These are phyloP conservation scores for Sporothrix curviconia DNA, from an alignment of 2,329 filamentous ascomycete species.

Conservation along the genomic window DNA sequence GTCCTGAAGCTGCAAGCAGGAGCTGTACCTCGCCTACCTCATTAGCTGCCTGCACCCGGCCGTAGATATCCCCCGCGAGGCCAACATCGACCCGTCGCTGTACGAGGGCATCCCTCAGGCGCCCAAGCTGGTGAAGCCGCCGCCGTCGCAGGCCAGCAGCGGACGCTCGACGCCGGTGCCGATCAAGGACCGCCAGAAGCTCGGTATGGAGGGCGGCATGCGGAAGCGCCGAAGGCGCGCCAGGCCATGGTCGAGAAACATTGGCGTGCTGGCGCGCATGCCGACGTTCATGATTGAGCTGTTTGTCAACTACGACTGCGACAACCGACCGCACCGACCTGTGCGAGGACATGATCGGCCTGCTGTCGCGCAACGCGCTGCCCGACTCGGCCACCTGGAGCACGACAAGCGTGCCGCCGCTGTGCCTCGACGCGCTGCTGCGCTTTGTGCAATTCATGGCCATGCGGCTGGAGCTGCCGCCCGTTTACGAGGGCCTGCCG, in stretches of 20 bases:
- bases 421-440: conserved; percentile 87
- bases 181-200: conserved; percentile 83
- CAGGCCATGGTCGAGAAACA: conserved; percentile 98
- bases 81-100: conserved; percentile 81
- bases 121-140: conserved; percentile 77
- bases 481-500: conserved; percentile 58
- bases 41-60: conserved; percentile 88
- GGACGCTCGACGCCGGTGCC: conserved; percentile 85
- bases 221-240: conserved; percentile 88
- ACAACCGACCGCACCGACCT: conserved; percentile 84
- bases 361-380: conserved; percentile 88
- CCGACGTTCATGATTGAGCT: conserved; percentile 91
- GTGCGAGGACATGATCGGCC: conserved; percentile 90
- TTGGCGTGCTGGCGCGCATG: conserved; percentile 85
- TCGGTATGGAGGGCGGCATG: conserved; percentile 85
- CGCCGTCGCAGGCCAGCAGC: conserved; percentile 64
- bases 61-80: conserved; percentile 88
- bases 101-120: conserved; percentile 91
- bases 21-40: conserved; percentile 89
- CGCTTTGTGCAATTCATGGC: conserved; percentile 89
- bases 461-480: conserved; percentile 70
- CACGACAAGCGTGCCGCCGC: conserved; percentile 91
- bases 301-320: conserved; percentile 97
- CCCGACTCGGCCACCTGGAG: conserved; percentile 98
- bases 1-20: conserved; percentile 94